These are phyloP conservation scores for Solanum pimpinellifolium DNA, from an alignment of 257 asterid species.

Conservation along the genomic window DNA sequence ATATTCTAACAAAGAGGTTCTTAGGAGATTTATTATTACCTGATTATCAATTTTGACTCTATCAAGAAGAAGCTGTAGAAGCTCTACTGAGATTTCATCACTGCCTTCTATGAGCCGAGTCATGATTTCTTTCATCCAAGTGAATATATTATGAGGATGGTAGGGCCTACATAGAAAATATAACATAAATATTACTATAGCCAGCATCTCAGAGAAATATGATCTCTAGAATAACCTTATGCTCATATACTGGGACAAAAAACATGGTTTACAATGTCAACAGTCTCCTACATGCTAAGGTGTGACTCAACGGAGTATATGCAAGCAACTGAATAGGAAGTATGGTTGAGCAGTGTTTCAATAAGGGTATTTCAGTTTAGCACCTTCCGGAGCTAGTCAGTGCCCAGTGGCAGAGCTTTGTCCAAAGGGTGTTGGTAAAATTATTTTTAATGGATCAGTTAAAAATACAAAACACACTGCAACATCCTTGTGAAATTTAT, in stretches of 20 bases:
- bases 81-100: conserved; percentile 23
- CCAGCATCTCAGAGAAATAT: background rate
- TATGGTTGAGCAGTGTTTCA: background rate
- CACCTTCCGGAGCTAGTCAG: no score
- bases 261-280: background rate
- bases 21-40: conserved; percentile 6
- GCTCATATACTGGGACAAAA: background rate
- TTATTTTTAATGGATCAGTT: no score
- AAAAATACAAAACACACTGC: no score
- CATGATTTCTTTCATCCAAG: conserved; percentile 26
- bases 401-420: no score
- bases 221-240: background rate
- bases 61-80: conserved; percentile 22
- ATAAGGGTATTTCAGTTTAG: no score
- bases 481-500: no score
- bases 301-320: background rate
- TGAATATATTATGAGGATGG: conserved; percentile 6
- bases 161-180: conserved; percentile 21
- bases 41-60: conserved; percentile 14
- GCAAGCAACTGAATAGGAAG: background rate
- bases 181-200: background rate
- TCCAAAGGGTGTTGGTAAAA: no score
- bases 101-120: conserved; percentile 21
- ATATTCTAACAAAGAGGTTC: background rate
- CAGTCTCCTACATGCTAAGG: background rate